Evolutionary conservation across 2,329 filamentous ascomycete genomes (phyloP).

Genomic region (Orbilia javanica): DNA sequence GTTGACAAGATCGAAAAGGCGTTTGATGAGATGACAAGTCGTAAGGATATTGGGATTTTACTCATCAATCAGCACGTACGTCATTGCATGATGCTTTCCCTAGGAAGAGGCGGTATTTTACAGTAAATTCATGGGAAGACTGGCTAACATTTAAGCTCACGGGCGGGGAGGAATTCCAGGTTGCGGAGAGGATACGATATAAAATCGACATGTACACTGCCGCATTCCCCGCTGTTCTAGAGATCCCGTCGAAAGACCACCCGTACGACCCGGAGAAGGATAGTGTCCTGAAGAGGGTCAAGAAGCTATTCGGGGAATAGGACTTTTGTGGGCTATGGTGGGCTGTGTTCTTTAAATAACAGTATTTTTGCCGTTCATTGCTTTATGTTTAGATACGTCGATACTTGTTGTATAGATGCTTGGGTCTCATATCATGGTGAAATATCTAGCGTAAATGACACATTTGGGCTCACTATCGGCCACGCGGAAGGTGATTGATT

Average conservation of each 20-base stretch:
- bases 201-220: slow-evolving; percentile 91
- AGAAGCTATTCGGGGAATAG: slow-evolving; percentile 71
- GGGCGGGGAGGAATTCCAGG: slow-evolving; percentile 69
- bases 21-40: slow-evolving; percentile 86
- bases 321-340: neutral
- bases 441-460: neutral
- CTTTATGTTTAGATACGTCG: neutral
- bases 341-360: neutral
- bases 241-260: slow-evolving; percentile 98
- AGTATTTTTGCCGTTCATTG: neutral
- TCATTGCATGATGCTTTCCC: slow-evolving; percentile 31
- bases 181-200: slow-evolving; percentile 93
- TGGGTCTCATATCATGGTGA: neutral
- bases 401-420: neutral
- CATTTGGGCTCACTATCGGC: neutral
- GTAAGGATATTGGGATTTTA: slow-evolving; percentile 96
- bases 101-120: neutral
- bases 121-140: slow-evolving; percentile 3
- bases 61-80: slow-evolving; percentile 97
- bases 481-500: neutral
- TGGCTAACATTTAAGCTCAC: neutral
- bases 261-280: slow-evolving; percentile 99
- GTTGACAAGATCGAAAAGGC: slow-evolving; percentile 86
- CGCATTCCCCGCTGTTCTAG: slow-evolving; percentile 93
- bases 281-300: slow-evolving; percentile 90